These are phyloP conservation scores for Pichia sp. DNA, from an alignment of 1,139 yeast species.

Conservation along the genomic window DNA sequence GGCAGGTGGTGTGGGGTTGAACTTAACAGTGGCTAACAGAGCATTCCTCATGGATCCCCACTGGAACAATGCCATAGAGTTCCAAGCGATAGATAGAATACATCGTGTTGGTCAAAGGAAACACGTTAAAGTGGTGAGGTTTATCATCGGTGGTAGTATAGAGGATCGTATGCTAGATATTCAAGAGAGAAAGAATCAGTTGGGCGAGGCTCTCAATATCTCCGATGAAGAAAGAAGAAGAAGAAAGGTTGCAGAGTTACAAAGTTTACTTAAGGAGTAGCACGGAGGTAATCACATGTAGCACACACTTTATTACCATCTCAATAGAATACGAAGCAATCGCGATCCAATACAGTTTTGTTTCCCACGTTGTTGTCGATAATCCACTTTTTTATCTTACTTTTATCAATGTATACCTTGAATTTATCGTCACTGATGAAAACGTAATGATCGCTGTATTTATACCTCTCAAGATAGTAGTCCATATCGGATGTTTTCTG, in stretches of 20 bases:
- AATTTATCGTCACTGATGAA: constrained; percentile 19
- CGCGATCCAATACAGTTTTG: constrained; percentile 1
- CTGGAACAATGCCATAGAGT: constrained; percentile 96
- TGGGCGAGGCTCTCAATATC: constrained; percentile 80
- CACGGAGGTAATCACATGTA: too few relatives aligned
- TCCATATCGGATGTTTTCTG: constrained; percentile 21
- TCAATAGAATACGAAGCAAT: constrained; percentile 8
- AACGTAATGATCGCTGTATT: constrained; percentile 14
- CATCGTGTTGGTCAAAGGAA: constrained; percentile 85
- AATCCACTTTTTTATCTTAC: constrained; percentile 24
- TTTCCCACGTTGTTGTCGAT: constrained; percentile 16
- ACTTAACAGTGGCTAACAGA: constrained; percentile 75
- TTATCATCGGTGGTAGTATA: constrained; percentile 77
- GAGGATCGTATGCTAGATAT: constrained; percentile 86
- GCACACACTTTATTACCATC: too few relatives aligned
- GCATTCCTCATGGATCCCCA: constrained; percentile 97
- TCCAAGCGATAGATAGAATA: constrained; percentile 90
- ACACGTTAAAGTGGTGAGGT: constrained; percentile 68
- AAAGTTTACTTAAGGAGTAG: constrained; percentile 44
- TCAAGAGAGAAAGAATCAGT: constrained; percentile 77
- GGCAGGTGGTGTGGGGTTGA: constrained; percentile 95
- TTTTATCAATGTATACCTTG: constrained; percentile 19
- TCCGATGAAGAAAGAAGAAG: constrained; percentile 68
- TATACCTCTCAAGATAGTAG: constrained; percentile 21
- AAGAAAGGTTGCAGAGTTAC: constrained; percentile 75